phyloP scores from a whole-genome alignment of 805 yeast species.

The Candida ascalaphidarum region DNA sequence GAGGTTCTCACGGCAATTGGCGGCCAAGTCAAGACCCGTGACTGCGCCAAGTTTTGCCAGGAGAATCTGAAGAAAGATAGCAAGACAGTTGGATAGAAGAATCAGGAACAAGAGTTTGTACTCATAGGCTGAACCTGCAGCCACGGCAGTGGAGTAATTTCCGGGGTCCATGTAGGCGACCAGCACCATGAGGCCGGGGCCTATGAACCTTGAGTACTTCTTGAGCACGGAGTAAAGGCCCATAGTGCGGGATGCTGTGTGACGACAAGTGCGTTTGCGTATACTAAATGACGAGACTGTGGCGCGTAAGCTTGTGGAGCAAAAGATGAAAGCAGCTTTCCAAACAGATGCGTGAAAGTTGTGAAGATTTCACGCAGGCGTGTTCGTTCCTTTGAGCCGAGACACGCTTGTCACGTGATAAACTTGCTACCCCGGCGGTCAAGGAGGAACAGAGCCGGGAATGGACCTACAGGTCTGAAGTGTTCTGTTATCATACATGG shows the following conservation, averaged over 20 bases:
- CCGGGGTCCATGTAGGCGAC: slow-evolving; percentile 99
- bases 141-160: slow-evolving; percentile 89
- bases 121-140: slow-evolving; percentile 84
- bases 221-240: slow-evolving; percentile 11
- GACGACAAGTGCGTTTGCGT: too few species aligned
- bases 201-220: slow-evolving; percentile 63
- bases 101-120: slow-evolving; percentile 74
- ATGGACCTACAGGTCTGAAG: too few species aligned
- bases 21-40: slow-evolving; percentile 88
- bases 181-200: slow-evolving; percentile 92
- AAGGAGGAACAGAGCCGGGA: too few species aligned
- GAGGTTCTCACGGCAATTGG: slow-evolving; percentile 71
- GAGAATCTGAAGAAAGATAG: slow-evolving; percentile 76
- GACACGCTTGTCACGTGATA: too few species aligned
- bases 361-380: too few species aligned
- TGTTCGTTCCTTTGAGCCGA: too few species aligned
- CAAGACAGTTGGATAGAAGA: slow-evolving; percentile 73
- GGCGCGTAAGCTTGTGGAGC: too few species aligned
- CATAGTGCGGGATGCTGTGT: slow-evolving; percentile 4
- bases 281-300: too few species aligned
- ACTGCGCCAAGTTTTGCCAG: slow-evolving; percentile 89
- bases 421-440: too few species aligned
- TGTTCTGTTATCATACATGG: too few species aligned
- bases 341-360: too few species aligned
- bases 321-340: too few species aligned